A percentile compares a stretch with the other conserved stretches of the same genome.
These are phyloP conservation scores for Collybia sp. DNA, from an alignment of 768 basidiomycete species.

Conservation along the genomic window DNA sequence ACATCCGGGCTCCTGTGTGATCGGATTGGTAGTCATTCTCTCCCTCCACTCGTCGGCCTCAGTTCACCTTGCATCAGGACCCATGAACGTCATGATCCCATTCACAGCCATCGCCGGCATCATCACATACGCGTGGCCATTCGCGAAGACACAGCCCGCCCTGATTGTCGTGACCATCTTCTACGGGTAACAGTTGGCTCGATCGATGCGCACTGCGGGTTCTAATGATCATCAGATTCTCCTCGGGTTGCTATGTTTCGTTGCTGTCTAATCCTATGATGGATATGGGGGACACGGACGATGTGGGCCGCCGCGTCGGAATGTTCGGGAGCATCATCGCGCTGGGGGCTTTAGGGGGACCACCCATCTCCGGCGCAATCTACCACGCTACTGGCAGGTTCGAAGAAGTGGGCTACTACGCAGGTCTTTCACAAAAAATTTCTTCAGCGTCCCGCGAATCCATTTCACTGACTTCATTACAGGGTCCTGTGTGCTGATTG, in stretches of 20 bases:
- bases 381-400: conserved; percentile 47
- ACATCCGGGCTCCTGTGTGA: conserved; percentile 51
- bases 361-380: conserved; percentile 74
- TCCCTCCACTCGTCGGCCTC: background rate
- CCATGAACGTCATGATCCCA: conserved; percentile 66
- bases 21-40: conserved; percentile 37
- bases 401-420: conserved; percentile 49
- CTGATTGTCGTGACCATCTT: conserved; percentile 51
- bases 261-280: conserved; percentile 54
- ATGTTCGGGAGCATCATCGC: conserved; percentile 60
- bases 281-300: conserved; percentile 51
- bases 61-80: conserved; percentile 32
- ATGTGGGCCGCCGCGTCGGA: conserved; percentile 63
- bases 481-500: conserved; percentile 20
- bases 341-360: conserved; percentile 60
- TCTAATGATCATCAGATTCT: conserved; percentile 32
- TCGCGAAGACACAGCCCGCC: conserved; percentile 34
- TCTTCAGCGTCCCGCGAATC: too few relatives aligned
- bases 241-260: conserved; percentile 59
- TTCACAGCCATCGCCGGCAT: conserved; percentile 51
- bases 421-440: conserved; percentile 33
- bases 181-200: conserved; percentile 49
- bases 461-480: too few relatives aligned
- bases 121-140: conserved; percentile 71
- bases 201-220: background rate